These are phyloP conservation scores for Scheffersomyces coipomensis DNA, from an alignment of 805 yeast species.

Conservation along the genomic window DNA sequence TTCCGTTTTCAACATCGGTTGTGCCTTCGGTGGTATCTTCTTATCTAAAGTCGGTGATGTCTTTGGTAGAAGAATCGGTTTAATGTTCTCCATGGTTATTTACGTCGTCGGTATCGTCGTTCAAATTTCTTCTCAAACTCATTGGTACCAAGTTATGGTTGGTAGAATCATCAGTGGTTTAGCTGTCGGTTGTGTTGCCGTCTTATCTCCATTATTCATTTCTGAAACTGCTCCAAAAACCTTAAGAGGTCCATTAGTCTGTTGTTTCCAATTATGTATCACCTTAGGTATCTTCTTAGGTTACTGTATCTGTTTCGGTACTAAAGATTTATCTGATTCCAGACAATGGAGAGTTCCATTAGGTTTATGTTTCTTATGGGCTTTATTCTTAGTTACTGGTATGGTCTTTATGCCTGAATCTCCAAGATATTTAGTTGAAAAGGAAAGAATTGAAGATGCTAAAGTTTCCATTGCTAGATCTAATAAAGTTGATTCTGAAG, in stretches of 20 bases:
- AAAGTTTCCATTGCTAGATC: constrained; percentile 52
- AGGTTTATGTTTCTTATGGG: constrained; percentile 55
- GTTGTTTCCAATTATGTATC: constrained; percentile 67
- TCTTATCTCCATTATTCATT: constrained; percentile 64
- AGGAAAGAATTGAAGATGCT: constrained; percentile 51
- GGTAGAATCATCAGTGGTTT: constrained; percentile 71
- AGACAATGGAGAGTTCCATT: constrained; percentile 71
- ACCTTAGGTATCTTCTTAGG: constrained; percentile 73
- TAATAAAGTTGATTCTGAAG: constrained; percentile 54
- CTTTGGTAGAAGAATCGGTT: constrained; percentile 58
- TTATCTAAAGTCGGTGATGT: constrained; percentile 58
- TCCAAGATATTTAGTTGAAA: constrained; percentile 60
- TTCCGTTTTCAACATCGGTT: constrained; percentile 62
- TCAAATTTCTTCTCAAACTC: constrained; percentile 52
- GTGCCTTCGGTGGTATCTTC: constrained; percentile 69
- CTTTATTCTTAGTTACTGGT: constrained; percentile 46
- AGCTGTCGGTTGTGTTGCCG: constrained; percentile 72
- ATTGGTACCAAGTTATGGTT: constrained; percentile 64
- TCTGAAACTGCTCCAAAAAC: constrained; percentile 70
- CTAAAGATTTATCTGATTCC: constrained; percentile 46
- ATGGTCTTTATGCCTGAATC: constrained; percentile 68
- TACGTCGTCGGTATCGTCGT: constrained; percentile 61
- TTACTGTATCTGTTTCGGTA: constrained; percentile 64
- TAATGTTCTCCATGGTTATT: constrained; percentile 51
- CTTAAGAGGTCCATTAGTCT: constrained; percentile 69